phyloP scores from a whole-genome alignment of 768 basidiomycete species.

The Lactarius trivialis region DNA sequence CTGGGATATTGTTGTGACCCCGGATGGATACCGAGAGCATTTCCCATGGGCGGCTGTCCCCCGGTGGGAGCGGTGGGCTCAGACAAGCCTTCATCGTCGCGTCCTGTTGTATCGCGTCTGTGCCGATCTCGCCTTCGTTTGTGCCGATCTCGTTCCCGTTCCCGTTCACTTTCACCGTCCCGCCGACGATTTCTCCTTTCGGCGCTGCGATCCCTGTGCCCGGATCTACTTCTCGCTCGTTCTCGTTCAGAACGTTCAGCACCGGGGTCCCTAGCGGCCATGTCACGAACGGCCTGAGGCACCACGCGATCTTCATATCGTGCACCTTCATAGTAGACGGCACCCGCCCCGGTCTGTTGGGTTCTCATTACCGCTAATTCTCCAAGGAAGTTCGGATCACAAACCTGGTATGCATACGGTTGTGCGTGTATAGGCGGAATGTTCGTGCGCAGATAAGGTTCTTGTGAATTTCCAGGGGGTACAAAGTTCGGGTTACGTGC shows the following conservation, averaged over 20 bases:
- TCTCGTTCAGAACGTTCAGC: constrained; percentile 1
- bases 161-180: constrained; percentile 11
- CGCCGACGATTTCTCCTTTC: constrained; percentile 14
- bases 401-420: constrained; percentile 16
- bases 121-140: constrained; percentile 11
- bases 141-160: constrained; percentile 1
- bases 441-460: constrained; percentile 14
- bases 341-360: constrained; percentile 13
- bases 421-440: constrained; percentile 4
- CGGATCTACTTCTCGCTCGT: constrained; percentile 8
- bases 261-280: constrained; percentile 6
- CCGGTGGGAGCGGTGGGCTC: background rate
- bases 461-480: constrained; percentile 14
- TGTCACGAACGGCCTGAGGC: constrained; percentile 7
- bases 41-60: background rate
- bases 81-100: background rate
- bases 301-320: constrained; percentile 17
- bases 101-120: constrained; percentile 8
- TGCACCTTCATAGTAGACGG: constrained; percentile 16
- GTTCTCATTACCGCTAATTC: background rate
- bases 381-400: background rate
- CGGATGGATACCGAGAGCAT: constrained; percentile 17
- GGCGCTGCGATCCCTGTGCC: constrained; percentile 13
- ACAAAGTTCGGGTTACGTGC: constrained; percentile 12
- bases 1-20: constrained; percentile 1